Evolutionary conservation across 495 filamentous ascomycete species (phyloP).

Genomic region (Aspergillus ellipticus): DNA sequence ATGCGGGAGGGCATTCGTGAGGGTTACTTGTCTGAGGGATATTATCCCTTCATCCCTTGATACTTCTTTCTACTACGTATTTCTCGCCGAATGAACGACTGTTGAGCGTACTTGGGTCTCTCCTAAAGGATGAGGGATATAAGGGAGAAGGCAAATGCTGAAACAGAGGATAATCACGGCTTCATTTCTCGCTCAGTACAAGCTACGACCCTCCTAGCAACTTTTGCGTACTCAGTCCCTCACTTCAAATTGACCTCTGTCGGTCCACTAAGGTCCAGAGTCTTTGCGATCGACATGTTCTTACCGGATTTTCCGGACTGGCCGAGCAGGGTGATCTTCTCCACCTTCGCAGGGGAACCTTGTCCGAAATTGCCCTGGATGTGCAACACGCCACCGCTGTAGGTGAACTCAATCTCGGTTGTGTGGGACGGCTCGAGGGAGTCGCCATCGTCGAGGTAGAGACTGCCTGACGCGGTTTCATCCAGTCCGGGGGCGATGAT

Average conservation of each 20-base stretch:
- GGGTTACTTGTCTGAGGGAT: not conserved
- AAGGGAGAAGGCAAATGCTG: not conserved
- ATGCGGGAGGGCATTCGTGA: not conserved
- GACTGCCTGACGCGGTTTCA: conserved; percentile 44
- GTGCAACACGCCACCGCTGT: conserved; percentile 43
- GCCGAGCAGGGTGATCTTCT: conserved; percentile 55
- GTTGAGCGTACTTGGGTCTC: no score
- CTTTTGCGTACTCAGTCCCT: not conserved
- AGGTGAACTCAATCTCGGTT: conserved; percentile 52
- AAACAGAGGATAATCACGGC: not conserved
- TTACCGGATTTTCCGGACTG: conserved; percentile 10
- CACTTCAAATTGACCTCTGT: conserved; percentile 18
- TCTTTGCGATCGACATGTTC: conserved; percentile 24
- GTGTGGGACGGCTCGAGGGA: conserved; percentile 48
- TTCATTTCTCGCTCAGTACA: not conserved
- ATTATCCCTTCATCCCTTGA: not conserved
- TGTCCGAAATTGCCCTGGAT: conserved; percentile 54
- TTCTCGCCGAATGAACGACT: no score
- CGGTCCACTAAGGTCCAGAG: conserved; percentile 24
- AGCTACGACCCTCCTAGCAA: not conserved
- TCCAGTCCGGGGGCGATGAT: conserved; percentile 58
- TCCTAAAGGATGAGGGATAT: no score
- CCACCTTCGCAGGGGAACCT: conserved; percentile 45
- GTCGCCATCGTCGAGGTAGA: conserved; percentile 63
- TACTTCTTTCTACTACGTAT: not conserved